Evolutionary conservation across 1,284 basidiomycete species (phyloP).

Genomic region (Leucoagaricus sp.): DNA sequence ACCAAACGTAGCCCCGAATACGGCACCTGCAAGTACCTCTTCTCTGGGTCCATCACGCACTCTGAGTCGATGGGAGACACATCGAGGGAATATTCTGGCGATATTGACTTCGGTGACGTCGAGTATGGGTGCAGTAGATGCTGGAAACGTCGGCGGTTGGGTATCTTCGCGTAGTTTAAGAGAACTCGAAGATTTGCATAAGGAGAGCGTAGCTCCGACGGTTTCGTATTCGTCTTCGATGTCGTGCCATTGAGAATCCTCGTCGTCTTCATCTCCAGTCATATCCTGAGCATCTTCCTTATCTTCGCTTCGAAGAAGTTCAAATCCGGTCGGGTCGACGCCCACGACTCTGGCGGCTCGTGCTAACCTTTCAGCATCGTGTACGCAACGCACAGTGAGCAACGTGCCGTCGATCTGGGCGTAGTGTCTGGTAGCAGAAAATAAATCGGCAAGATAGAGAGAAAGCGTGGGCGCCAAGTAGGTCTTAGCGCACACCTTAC

Average conservation of each 20-base stretch:
- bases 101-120: conserved; percentile 73
- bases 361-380: conserved; percentile 61
- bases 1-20: conserved; percentile 49
- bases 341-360: conserved; percentile 66
- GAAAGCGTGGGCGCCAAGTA: conserved; percentile 50
- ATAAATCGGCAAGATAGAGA: conserved; percentile 70
- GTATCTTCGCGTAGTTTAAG: neutral
- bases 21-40: conserved; percentile 62
- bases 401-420: conserved; percentile 68
- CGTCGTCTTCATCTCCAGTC: conserved; percentile 21
- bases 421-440: conserved; percentile 72
- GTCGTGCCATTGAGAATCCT: conserved; percentile 4
- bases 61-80: conserved; percentile 69
- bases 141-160: neutral
- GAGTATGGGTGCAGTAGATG: conserved; percentile 34
- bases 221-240: conserved; percentile 3
- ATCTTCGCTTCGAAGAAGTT: conserved; percentile 34
- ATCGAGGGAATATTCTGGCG: conserved; percentile 66
- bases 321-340: conserved; percentile 52
- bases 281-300: conserved; percentile 19
- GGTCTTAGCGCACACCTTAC: conserved; percentile 36
- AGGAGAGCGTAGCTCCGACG: neutral
- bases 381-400: conserved; percentile 57
- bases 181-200: neutral
- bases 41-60: conserved; percentile 67